Base-by-base conservation (phyloP, 83 land plant genomes). In the Picea engelmannii region DNA sequence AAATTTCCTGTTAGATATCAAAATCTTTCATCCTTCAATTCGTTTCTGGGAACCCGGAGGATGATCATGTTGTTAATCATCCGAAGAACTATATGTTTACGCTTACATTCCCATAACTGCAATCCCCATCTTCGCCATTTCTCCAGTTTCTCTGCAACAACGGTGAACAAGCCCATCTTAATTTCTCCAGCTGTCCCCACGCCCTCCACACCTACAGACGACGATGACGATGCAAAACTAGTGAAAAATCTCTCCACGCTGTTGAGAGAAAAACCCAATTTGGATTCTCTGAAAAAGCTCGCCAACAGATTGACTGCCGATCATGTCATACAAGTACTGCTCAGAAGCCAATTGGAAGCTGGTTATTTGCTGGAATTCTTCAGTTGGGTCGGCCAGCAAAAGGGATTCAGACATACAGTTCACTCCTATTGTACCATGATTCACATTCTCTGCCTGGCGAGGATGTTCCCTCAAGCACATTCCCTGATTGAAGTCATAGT, bases 391-490 rank as follows among this genome's bases (percentile, higher is more conserved):
- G 79, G 64, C 17, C 79, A 78, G 44, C 79, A 78, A 60, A 61
- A 78, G 64, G 62, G 79, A 27, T 78, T 78, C 27, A 78, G 79
- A 35, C 79, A 78, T 17, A 78, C 79, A 17, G 44, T 78, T 13
- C 79, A 17, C 1, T 78, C 79, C 11, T 78, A 78, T 35, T 59
- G 64, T 35, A 78, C 79, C 9, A 78, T 78, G 79, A 78, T 78
- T 78, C 79, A 78, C 58, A 25, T 78, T 78, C 65, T 78, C 61
- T 78, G 79, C 79, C 79, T 17, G 64, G 64, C 12, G 5, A 61
- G 23, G 21, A 31, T 78, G 79, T 78, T 59, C 79, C 40, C 64
- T 61, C 79, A 78, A 78, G 79, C 79, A 60, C 64, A 38, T 10
- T 31, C 79, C 59, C 44, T 78, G 40, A 17, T 78, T 25, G 21